A percentile compares a stretch with the other conserved stretches of the same genome.
phyloP scores from a whole-genome alignment of 176 grass and related monocot genomes.

The Tillandsia leiboldiana region DNA sequence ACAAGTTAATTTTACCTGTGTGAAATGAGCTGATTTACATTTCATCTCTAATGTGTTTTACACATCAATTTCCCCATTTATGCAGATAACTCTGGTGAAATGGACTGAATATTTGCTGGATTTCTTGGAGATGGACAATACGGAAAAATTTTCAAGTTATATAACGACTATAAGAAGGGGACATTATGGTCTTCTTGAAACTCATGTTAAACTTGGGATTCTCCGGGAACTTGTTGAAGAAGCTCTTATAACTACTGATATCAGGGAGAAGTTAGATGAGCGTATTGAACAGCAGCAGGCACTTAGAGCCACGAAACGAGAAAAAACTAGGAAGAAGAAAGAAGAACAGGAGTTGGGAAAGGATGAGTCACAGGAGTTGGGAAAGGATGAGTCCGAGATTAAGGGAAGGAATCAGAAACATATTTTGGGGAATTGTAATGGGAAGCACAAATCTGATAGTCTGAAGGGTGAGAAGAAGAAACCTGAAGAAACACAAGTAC shows the following conservation, averaged over 20 bases:
- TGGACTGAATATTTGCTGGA: slow-evolving; percentile 72
- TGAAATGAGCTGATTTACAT: not conserved
- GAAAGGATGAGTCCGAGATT: slow-evolving; percentile 29
- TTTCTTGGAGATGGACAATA: slow-evolving; percentile 58
- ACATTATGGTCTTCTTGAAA: slow-evolving; percentile 68
- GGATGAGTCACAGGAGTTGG: slow-evolving; percentile 27
- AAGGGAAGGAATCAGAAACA: slow-evolving; percentile 9
- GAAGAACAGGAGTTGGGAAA: slow-evolving; percentile 27
- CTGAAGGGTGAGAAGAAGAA: slow-evolving; percentile 22
- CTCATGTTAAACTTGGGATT: slow-evolving; percentile 53
- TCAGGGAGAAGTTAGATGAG: slow-evolving; percentile 62
- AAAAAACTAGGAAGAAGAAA: slow-evolving; percentile 49
- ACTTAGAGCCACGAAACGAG: slow-evolving; percentile 49
- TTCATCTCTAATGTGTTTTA: not conserved
- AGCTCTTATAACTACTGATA: slow-evolving; percentile 49
- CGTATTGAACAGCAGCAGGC: slow-evolving; percentile 40
- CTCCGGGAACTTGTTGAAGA: slow-evolving; percentile 55
- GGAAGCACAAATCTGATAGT: not conserved
- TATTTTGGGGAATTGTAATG: not conserved
- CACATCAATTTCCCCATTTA: not conserved
- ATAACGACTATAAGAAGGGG: slow-evolving; percentile 61
- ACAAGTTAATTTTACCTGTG: slow-evolving; percentile 10
- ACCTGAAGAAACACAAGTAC: slow-evolving; percentile 23
- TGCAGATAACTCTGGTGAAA: slow-evolving; percentile 53
- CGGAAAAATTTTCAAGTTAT: slow-evolving; percentile 40